These are phyloP conservation scores for Chenopodium suecicum DNA, from an alignment of 148 eudicot genomes.

Conservation along the genomic window DNA sequence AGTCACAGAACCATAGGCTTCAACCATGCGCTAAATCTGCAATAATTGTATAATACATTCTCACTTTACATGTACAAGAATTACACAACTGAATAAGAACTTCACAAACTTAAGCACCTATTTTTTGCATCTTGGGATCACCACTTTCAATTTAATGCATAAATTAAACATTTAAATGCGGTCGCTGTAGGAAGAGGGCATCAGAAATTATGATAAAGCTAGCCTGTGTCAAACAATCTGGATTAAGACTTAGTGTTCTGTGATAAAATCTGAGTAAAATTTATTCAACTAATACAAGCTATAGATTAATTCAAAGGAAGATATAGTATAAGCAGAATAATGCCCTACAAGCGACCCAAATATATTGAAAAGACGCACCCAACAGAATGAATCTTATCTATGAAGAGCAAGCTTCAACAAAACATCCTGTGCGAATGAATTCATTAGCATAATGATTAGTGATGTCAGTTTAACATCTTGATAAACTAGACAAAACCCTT, in stretches of 20 bases:
- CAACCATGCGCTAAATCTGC: not conserved
- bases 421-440: not conserved
- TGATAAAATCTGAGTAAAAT: not conserved
- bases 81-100: not conserved
- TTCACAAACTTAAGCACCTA: not conserved
- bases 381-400: not conserved
- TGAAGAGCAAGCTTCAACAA: not conserved
- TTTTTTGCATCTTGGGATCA: not conserved
- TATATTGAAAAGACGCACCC: not conserved
- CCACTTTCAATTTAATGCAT: not conserved
- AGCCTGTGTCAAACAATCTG: not conserved
- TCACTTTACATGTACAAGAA: slow-evolving; percentile 6
- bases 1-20: not conserved
- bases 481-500: not conserved
- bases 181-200: not conserved
- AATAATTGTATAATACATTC: not conserved
- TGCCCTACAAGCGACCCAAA: not conserved
- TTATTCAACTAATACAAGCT: not conserved
- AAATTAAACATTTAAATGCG: not conserved
- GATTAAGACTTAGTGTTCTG: not conserved
- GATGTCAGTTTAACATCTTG: not conserved
- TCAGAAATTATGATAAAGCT: no score
- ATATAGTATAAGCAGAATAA: not conserved
- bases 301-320: not conserved
- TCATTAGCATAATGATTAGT: not conserved